These are phyloP conservation scores for Chytridiales sp. DNA, from an alignment of 371 early-diverging fungal genomes.

Conservation along the genomic window DNA sequence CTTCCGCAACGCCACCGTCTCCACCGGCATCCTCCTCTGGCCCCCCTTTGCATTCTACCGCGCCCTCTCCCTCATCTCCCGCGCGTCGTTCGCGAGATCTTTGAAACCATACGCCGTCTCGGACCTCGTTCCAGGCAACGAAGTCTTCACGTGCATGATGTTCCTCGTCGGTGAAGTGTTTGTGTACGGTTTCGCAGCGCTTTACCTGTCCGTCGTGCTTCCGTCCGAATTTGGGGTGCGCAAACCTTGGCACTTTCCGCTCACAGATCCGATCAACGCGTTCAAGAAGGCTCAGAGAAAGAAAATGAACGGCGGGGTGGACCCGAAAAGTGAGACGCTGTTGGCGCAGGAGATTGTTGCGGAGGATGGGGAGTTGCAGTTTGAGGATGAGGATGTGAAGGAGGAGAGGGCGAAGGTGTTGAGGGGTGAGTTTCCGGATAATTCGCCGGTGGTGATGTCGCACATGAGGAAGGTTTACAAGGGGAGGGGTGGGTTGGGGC, in stretches of 20 bases:
- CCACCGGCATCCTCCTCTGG: conserved; percentile 60
- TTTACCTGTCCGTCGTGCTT: conserved; percentile 56
- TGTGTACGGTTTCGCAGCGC: conserved; percentile 50
- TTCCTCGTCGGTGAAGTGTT: conserved; percentile 52
- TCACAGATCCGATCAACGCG: conserved; percentile 48
- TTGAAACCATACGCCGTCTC: conserved; percentile 31
- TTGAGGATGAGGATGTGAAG: conserved; percentile 63
- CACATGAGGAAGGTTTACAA: conserved; percentile 64
- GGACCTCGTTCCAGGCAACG: conserved; percentile 38
- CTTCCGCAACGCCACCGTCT: conserved; percentile 27
- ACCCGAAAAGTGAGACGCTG: conserved; percentile 18
- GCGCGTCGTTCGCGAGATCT: conserved; percentile 39
- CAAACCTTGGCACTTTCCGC: conserved; percentile 65
- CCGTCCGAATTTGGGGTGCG: conserved; percentile 65
- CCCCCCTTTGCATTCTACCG: conserved; percentile 74
- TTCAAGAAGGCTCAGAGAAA: conserved; percentile 22
- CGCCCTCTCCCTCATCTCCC: conserved; percentile 52
- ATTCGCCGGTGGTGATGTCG: conserved; percentile 56
- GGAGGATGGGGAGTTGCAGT: conserved; percentile 19
- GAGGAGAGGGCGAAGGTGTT: conserved; percentile 54
- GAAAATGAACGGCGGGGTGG: conserved; percentile 24
- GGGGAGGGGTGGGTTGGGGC: conserved; percentile 34
- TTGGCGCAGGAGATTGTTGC: conserved; percentile 2
- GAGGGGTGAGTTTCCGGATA: conserved; percentile 24
- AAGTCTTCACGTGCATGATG: conserved; percentile 51